Evolutionary conservation across 2,329 filamentous ascomycete genomes (phyloP), one percentile per base, ranked within the genome.

Genomic region (Talaromyces rugulosus): DNA sequence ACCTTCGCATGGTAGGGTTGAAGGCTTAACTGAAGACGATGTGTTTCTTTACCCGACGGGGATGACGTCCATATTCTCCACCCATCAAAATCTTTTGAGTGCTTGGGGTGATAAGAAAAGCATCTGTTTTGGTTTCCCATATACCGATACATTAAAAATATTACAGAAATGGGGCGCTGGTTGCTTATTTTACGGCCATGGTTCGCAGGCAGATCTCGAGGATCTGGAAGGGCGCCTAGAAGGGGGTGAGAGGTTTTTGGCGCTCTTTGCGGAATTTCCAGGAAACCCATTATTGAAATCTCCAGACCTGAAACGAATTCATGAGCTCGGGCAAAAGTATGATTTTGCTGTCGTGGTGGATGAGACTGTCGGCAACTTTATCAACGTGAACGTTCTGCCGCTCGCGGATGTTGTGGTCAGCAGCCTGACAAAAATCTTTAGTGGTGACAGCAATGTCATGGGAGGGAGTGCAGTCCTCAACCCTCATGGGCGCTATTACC

Each of bases 391-490:
- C 72, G 91, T 99, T 4, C 83, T 99, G 5, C 91, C 89, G 2
- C 90, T 89, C 71, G 91, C 92, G 63, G 95, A 99, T 75, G 83
- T 98, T 16, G 91, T 98, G 5, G 94, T 96, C 61, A 96, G 91
- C 80, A 96, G 91, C 73, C 81, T 99, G 63, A 98, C 95, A 56
- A 99, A 99, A 76, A 89, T 98, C 59, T 99, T 99, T 78, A 96
- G 92, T 61, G 95, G 95, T 57, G 95, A 97, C 76, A 95, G 91
- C 75, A 98, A 99, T 75, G 95, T 99, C 67, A 98, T 98, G 94
- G 95, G 93, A 62, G 95, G 95, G 61, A 90, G 85, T 66, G 80
- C 82, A 14, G 82, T 89, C 16, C 76, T 89, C 58, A 89, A 89
- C 65, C 85, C 87, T 0, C 84, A 87, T 61, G 81, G 87, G n/a